Base-by-base conservation (phyloP, 2,329 filamentous ascomycete species). In the Hypoxylon sp. region DNA sequence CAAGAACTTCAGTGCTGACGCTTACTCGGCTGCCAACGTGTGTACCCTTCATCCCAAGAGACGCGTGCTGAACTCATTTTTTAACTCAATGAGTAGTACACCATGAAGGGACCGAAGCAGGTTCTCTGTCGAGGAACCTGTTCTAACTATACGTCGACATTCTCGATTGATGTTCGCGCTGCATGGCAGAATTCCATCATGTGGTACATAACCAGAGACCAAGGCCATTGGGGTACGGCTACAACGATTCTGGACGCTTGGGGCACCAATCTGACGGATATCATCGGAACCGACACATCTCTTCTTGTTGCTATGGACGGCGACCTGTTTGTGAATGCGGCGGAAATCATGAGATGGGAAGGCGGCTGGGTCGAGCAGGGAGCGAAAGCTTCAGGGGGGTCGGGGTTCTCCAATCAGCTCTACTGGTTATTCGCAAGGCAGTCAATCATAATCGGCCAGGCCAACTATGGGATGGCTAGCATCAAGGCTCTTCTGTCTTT, bases 261-360 rank as follows among this genome's bases (percentile, higher is more conserved):
- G 76, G 76, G 77, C 1, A 67, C 68, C 4, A 75, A 71, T 20
- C 57, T 79, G 7, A 76, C 72, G 4, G 67, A 72, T 52, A 73
- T 79, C 41, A 71, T 77, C 37, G 76, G 76, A 1, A 73, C 68
- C 0, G 77, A 79, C 55, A 70, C 68, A 0, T 77, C 77, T 1
- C 73, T 80, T 1, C 62, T 80, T 4, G 66, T 80, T 6, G 78
- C 74, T 0, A 65, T 80, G 0, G 78, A 81, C 7, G 79, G 79
- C 1, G 75, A 76, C 20, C 39, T 80, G 15, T 74, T 81, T 7
- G 78, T 74, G 19, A 81, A 81, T 32, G 78, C 79, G 0, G 79
- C 78, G 0, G 79, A 81, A 67, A 79, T 81, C 28, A 79, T 81
- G 77, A 74, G 78, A 28, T 80, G 78, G 77, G 79, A 81, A 60